phyloP scores from a whole-genome alignment of 2,329 filamentous ascomycete species.

The Aspergillus luchuensis region DNA sequence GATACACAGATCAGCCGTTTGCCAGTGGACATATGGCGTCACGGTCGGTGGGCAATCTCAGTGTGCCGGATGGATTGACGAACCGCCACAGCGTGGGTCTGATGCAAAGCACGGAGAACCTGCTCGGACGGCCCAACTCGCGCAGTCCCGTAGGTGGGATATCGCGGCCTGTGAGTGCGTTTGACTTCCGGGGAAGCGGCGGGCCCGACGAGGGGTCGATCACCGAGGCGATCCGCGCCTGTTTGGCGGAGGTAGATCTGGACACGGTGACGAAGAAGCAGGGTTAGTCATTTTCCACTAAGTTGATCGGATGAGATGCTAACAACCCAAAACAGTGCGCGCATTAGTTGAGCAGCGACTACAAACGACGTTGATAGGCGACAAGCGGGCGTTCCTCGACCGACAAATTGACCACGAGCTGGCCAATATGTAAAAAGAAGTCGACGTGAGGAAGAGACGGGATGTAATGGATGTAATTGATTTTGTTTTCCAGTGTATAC shows the following conservation, averaged over 20 bases:
- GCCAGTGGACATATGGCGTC: conserved; percentile 39
- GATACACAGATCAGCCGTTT: conserved; percentile 65
- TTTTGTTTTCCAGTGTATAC: neutral
- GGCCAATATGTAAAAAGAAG: conserved; percentile 73
- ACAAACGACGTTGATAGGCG: conserved; percentile 83
- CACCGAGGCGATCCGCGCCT: conserved; percentile 78
- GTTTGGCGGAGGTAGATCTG: conserved; percentile 84
- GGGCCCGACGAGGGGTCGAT: conserved; percentile 81
- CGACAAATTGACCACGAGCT: conserved; percentile 90
- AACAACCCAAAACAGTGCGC: conserved; percentile 54
- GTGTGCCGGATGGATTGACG: conserved; percentile 42
- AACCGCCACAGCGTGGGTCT: conserved; percentile 49
- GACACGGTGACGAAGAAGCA: conserved; percentile 99
- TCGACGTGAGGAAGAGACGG: too few relatives aligned
- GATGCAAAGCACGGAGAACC: conserved; percentile 50
- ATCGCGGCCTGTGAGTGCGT: conserved; percentile 55
- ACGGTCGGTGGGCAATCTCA: conserved; percentile 61
- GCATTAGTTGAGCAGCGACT: conserved; percentile 90
- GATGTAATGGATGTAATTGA: neutral
- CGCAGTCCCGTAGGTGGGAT: conserved; percentile 53
- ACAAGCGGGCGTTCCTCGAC: conserved; percentile 87
- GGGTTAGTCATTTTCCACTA: conserved; percentile 45
- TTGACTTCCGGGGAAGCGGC: conserved; percentile 59
- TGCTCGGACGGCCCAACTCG: conserved; percentile 40
- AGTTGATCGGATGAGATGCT: neutral